Conservation (phyloP, 2,329 filamentous ascomycete genomes). For the Arthroderma sp. region DNA sequence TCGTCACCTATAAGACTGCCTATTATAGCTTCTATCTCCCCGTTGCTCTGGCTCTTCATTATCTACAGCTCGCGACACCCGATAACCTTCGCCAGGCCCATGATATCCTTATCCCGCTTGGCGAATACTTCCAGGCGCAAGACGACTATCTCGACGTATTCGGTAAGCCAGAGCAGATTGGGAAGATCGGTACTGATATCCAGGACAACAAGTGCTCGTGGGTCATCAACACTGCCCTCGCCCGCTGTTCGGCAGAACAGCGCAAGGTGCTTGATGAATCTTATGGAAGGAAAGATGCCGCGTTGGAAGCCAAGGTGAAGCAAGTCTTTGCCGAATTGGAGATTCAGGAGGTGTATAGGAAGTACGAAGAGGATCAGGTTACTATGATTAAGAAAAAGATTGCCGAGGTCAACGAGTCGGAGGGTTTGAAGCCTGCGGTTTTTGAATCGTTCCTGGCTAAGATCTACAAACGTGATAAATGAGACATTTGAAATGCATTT, state of each 20-base stretch:
- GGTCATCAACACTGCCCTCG: conserved; percentile 89
- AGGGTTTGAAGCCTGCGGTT: conserved; percentile 78
- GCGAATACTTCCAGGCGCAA: conserved; percentile 98
- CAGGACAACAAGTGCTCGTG: conserved; percentile 99
- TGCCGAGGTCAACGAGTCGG: conserved; percentile 64
- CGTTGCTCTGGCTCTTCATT: conserved; percentile 77
- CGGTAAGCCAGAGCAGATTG: conserved; percentile 79
- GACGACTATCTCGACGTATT: conserved; percentile 99
- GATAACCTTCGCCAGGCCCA: conserved; percentile 81
- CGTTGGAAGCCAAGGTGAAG: conserved; percentile 76
- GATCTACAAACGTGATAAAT: conserved; percentile 98
- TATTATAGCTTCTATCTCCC: conserved; percentile 99
- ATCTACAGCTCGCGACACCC: conserved; percentile 69
- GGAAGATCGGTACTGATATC: conserved; percentile 98
- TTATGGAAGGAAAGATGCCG: conserved; percentile 83
- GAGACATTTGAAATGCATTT: too few relatives aligned
- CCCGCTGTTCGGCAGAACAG: conserved; percentile 69
- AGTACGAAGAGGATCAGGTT: conserved; percentile 81
- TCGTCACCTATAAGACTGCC: conserved; percentile 98
- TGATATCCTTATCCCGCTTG: conserved; percentile 88
- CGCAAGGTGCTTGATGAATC: conserved; percentile 76
- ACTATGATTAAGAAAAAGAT: conserved; percentile 66
- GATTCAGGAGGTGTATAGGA: conserved; percentile 68
- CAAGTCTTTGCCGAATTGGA: conserved; percentile 74
- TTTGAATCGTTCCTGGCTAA: conserved; percentile 86